phyloP scores from a whole-genome alignment of 129 eudicot species.

The Ambrosia trifida region DNA sequence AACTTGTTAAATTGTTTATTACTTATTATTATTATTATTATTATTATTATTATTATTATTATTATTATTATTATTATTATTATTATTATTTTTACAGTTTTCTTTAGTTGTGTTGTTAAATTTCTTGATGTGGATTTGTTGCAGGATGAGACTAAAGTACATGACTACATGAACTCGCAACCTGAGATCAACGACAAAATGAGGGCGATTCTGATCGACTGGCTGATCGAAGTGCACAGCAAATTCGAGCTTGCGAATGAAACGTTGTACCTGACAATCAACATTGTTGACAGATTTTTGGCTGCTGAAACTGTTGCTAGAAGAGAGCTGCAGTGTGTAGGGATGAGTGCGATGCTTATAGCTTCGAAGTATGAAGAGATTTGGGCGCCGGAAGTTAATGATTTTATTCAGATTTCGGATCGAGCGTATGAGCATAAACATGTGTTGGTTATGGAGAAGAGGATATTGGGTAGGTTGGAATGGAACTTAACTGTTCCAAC shows the following conservation, averaged over 20 bases:
- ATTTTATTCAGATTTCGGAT: constrained; percentile 14
- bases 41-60: too few relatives aligned
- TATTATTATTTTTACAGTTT: too few relatives aligned
- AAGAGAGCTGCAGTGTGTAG: constrained; percentile 75
- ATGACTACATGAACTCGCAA: constrained; percentile 69
- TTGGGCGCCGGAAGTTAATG: constrained; percentile 23
- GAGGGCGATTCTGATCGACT: constrained; percentile 82
- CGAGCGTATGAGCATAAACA: constrained; percentile 38
- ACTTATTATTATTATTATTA: too few relatives aligned
- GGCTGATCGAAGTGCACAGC: constrained; percentile 82
- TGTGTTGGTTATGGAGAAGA: constrained; percentile 53
- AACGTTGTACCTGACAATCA: constrained; percentile 75
- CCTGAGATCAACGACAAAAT: constrained; percentile 73
- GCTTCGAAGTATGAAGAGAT: constrained; percentile 22
- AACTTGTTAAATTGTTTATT: neutral
- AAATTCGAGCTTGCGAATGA: constrained; percentile 76
- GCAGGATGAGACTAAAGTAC: constrained; percentile 61
- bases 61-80: too few relatives aligned
- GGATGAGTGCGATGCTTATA: constrained; percentile 57
- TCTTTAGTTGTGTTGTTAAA: too few relatives aligned
- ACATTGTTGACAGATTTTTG: constrained; percentile 78
- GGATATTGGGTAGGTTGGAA: constrained; percentile 62
- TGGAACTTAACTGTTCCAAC: constrained; percentile 90
- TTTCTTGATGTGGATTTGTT: neutral
- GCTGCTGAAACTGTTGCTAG: constrained; percentile 52